Conservation (phyloP, 495 filamentous ascomycete genomes). For the Collariella sp. region DNA sequence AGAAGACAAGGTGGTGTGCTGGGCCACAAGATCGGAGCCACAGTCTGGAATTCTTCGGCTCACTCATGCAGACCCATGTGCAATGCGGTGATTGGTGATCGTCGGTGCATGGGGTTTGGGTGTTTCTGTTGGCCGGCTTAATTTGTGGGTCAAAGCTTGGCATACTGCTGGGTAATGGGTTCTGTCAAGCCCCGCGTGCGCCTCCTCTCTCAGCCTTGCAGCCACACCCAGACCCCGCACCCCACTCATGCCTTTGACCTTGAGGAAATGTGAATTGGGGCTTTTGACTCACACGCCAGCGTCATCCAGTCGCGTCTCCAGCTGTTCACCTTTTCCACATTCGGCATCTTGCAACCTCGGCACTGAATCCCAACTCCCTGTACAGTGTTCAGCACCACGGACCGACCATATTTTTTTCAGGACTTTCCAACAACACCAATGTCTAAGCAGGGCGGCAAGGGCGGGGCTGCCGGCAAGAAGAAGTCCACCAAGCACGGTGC, state of each 20-base stretch:
- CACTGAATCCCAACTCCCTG: neutral
- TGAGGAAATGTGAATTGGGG: neutral
- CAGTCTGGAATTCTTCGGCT: too few species aligned
- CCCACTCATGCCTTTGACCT: constrained; percentile 13
- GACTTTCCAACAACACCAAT: constrained; percentile 18
- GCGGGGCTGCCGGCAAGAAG: constrained; percentile 43
- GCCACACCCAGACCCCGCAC: constrained; percentile 15
- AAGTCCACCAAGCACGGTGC: constrained; percentile 42
- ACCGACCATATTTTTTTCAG: neutral
- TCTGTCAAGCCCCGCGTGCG: neutral
- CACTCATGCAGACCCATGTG: neutral
- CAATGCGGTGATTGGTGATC: neutral
- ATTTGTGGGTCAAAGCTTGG: neutral
- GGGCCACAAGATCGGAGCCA: constrained; percentile 3
- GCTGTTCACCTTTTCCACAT: neutral
- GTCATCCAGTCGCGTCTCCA: neutral
- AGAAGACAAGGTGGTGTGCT: neutral
- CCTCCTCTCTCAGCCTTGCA: constrained; percentile 12
- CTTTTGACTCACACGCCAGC: constrained; percentile 17
- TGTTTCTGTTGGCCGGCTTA: too few species aligned
- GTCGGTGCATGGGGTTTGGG: too few species aligned
- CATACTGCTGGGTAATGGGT: neutral
- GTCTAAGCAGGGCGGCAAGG: constrained; percentile 42
- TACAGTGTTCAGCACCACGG: neutral
- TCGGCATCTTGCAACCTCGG: neutral